A percentile compares a stretch with the other conserved stretches of the same genome.
phyloP scores from a whole-genome alignment of 192 early-diverging fungal genomes.

The Piromyces sp. region DNA sequence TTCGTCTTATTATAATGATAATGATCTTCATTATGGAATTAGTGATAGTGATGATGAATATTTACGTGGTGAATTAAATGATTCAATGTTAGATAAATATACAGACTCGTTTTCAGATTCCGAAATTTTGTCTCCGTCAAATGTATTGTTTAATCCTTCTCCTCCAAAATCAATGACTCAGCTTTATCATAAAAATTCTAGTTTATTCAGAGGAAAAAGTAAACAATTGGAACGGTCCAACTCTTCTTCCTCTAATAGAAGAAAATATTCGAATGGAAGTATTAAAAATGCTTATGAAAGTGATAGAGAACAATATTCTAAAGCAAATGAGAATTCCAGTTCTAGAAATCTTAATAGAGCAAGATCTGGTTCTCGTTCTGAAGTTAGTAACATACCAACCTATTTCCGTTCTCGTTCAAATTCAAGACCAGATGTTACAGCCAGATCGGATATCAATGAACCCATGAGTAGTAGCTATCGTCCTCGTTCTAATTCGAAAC shows the following conservation, averaged over 20 bases:
- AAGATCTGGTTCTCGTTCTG: not conserved
- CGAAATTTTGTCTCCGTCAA: not conserved
- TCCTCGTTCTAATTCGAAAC: not conserved
- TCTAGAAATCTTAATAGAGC: not conserved
- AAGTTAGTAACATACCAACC: not conserved
- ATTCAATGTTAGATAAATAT: not conserved
- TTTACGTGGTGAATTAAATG: not conserved
- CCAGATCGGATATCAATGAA: no score
- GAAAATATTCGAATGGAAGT: not conserved
- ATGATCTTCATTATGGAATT: not conserved
- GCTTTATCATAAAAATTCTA: not conserved
- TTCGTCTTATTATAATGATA: not conserved
- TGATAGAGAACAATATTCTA: not conserved
- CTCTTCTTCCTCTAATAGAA: not conserved
- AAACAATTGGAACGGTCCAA: not conserved
- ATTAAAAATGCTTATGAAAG: not conserved
- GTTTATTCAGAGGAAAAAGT: not conserved
- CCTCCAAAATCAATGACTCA: not conserved
- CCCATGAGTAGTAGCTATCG: not conserved
- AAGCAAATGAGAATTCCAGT: not conserved
- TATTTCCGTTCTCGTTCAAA: not conserved
- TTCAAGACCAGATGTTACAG: not conserved
- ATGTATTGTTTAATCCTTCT: not conserved
- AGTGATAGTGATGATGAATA: not conserved
- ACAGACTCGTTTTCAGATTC: not conserved